These are phyloP conservation scores for Phytophthora citrophthora DNA, from an alignment of 352 stramenopile genomes.

Conservation along the genomic window DNA sequence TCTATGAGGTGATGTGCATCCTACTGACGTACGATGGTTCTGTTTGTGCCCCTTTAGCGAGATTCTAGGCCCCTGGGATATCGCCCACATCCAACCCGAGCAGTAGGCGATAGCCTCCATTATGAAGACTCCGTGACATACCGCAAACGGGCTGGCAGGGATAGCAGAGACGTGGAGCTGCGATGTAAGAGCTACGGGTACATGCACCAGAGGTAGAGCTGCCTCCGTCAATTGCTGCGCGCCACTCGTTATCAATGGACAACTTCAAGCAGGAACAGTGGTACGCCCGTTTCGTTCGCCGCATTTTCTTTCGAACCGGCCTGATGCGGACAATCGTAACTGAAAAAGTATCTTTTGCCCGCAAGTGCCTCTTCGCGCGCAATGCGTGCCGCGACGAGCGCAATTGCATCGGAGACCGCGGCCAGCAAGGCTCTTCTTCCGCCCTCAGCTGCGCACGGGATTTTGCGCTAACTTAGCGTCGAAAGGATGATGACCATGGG, in stretches of 20 bases:
- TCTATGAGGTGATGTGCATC: slow-evolving; percentile 12
- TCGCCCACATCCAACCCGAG: slow-evolving; percentile 82
- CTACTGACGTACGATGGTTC: slow-evolving; percentile 33
- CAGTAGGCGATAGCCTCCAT: slow-evolving; percentile 32
- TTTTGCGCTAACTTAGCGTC: neutral
- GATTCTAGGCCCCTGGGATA: slow-evolving; percentile 93
- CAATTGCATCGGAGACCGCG: slow-evolving; percentile 7
- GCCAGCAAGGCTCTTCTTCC: slow-evolving; percentile 16
- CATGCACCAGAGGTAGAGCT: neutral
- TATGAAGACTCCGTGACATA: neutral
- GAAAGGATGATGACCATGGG: neutral
- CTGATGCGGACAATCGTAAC: slow-evolving; percentile 17
- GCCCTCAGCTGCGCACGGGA: slow-evolving; percentile 18
- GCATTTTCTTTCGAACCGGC: slow-evolving; percentile 44
- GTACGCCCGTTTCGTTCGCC: slow-evolving; percentile 30
- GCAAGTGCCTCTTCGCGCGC: slow-evolving; percentile 27
- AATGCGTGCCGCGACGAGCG: slow-evolving; percentile 8
- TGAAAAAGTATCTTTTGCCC: slow-evolving; percentile 40
- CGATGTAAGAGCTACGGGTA: neutral
- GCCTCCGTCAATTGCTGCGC: neutral
- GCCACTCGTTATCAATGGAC: slow-evolving; percentile 9
- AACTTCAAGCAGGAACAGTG: slow-evolving; percentile 32
- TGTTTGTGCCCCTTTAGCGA: slow-evolving; percentile 50
- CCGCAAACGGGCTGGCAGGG: too few species aligned
- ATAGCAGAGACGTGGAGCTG: neutral